Percentiles rank a stretch among this genome's conserved stretches.
Evolutionary conservation across 2,329 filamentous ascomycete species (phyloP).

Genomic region (Onygenales sp.): DNA sequence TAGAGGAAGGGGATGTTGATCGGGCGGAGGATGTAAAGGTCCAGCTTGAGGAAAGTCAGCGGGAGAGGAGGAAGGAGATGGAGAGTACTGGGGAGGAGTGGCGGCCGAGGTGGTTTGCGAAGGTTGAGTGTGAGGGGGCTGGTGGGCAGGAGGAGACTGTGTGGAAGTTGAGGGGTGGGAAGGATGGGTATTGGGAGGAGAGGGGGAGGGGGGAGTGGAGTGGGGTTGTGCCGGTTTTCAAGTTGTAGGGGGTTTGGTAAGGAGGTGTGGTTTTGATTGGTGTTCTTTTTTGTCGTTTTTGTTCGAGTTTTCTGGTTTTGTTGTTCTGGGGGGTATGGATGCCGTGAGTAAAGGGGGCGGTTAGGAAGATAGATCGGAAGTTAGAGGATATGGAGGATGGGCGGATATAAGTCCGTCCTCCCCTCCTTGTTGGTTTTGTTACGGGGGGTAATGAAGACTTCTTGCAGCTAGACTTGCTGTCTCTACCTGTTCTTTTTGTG

Average conservation of each 20-base stretch:
- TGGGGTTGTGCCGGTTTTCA: slow-evolving; percentile 47
- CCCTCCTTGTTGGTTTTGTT: too few relatives aligned
- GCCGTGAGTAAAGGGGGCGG: too few relatives aligned
- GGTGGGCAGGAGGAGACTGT: slow-evolving; percentile 5
- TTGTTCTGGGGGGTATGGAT: too few relatives aligned
- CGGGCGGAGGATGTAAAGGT: slow-evolving; percentile 76
- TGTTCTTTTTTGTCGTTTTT: too few relatives aligned
- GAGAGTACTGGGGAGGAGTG: slow-evolving; percentile 66
- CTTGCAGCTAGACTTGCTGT: too few relatives aligned
- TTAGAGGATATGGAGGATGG: too few relatives aligned
- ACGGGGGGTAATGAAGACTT: too few relatives aligned
- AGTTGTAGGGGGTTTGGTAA: slow-evolving; percentile 16
- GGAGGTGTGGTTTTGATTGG: background rate
- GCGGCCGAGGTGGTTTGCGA: slow-evolving; percentile 76
- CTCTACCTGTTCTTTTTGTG: too few relatives aligned
- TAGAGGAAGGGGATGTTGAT: slow-evolving; percentile 74
- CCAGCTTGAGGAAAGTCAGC: slow-evolving; percentile 75
- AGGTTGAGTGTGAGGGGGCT: slow-evolving; percentile 40
- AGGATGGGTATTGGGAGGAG: slow-evolving; percentile 91
- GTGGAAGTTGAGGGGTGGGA: slow-evolving; percentile 51
- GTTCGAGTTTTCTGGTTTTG: too few relatives aligned
- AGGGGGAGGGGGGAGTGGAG: slow-evolving; percentile 59
- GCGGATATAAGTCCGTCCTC: too few relatives aligned
- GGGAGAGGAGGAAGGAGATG: slow-evolving; percentile 61
- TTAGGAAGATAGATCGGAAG: too few relatives aligned